Conservation (phyloP, 768 basidiomycete species). For the Sporobolomyces phaffii region DNA sequence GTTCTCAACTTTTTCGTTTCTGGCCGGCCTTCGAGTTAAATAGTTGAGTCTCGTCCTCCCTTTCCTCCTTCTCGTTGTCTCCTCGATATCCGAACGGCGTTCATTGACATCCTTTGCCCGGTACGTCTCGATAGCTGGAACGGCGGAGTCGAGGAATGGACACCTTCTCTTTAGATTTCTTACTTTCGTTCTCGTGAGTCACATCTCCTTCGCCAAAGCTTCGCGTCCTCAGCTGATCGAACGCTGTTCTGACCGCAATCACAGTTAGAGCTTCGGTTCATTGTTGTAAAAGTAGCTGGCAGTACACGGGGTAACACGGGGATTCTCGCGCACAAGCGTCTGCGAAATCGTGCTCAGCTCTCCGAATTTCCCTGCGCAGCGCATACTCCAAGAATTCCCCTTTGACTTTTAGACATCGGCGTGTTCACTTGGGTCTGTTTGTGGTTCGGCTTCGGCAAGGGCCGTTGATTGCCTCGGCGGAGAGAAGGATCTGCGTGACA, state of each 20-base stretch:
- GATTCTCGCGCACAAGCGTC: neutral
- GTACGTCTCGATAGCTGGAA: conserved; percentile 18
- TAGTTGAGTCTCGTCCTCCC: conserved; percentile 3
- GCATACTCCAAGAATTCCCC: too few species aligned
- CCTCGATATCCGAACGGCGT: too few species aligned
- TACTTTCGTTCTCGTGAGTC: neutral
- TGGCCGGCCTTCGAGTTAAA: conserved; percentile 26
- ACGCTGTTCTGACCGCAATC: too few species aligned
- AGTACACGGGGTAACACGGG: neutral
- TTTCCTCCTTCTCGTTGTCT: neutral
- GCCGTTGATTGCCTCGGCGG: neutral
- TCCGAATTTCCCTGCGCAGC: too few species aligned
- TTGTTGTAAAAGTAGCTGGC: too few species aligned
- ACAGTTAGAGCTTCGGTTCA: neutral
- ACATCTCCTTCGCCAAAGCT: neutral
- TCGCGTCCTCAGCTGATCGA: neutral
- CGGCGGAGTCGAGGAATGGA: conserved; percentile 26
- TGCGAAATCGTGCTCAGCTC: too few species aligned
- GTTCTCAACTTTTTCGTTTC: conserved; percentile 13
- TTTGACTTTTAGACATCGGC: neutral
- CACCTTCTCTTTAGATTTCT: conserved; percentile 15
- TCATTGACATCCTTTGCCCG: neutral
- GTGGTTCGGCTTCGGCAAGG: neutral
- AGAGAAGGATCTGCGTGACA: too few species aligned
- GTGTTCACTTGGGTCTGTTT: neutral